phyloP scores from a whole-genome alignment of 2,329 filamentous ascomycete species.

The Colletotrichum orchidophilum region DNA sequence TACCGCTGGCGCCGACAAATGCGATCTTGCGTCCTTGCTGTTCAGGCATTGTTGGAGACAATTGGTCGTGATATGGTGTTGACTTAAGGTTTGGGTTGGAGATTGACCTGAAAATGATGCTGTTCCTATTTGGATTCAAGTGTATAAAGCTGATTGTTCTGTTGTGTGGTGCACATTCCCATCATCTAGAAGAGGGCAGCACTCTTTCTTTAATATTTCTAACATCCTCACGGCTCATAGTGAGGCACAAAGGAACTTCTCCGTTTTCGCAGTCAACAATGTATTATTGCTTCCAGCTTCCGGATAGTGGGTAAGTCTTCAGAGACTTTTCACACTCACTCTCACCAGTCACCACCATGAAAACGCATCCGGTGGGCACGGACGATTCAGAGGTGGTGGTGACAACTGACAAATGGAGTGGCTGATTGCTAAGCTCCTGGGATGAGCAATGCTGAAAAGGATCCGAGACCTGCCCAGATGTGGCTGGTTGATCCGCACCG shows the following conservation, averaged over 20 bases:
- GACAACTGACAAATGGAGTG: background rate
- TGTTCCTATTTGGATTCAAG: background rate
- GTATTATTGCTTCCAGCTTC: background rate
- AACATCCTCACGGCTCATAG: rapidly evolving
- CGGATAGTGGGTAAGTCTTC: background rate
- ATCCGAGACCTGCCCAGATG: background rate
- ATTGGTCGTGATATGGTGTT: background rate
- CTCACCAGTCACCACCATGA: background rate
- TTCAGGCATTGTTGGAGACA: background rate
- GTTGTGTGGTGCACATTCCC: background rate
- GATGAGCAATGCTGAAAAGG: background rate
- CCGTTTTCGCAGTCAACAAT: background rate
- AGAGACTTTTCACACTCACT: no score
- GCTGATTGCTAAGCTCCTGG: background rate
- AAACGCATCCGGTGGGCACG: background rate
- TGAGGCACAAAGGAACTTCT: background rate
- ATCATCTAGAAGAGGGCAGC: background rate
- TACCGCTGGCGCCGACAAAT: constrained; percentile 46
- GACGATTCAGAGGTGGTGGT: background rate
- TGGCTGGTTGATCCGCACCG: background rate
- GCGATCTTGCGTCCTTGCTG: constrained; percentile 40
- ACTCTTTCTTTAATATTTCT: background rate
- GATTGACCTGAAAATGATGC: background rate
- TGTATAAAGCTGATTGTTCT: background rate
- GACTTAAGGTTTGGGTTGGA: background rate